A percentile compares a stretch with the other conserved stretches of the same genome.
Conservation (phyloP, 2,329 filamentous ascomycete species). For the Orbilia quercus region DNA sequence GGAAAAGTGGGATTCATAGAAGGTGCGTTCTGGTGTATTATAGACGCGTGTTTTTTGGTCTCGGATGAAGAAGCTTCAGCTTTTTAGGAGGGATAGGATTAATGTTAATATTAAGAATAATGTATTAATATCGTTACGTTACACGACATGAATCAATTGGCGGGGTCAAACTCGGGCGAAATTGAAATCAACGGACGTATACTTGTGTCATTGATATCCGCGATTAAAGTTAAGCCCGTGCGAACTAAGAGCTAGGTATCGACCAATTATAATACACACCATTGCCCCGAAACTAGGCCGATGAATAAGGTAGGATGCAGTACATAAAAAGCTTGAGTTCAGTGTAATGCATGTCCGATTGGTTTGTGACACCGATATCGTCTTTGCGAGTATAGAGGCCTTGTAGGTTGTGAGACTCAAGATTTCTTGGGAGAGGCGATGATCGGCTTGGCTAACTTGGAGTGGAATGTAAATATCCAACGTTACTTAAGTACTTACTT, state of each 20-base stretch:
- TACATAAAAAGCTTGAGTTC: slow-evolving; percentile 56
- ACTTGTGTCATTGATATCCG: background rate
- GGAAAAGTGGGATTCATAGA: slow-evolving; percentile 6
- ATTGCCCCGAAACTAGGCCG: too few relatives aligned
- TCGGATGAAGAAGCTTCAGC: too few relatives aligned
- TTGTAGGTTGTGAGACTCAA: slow-evolving; percentile 40
- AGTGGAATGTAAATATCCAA: slow-evolving; percentile 38
- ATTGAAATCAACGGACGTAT: too few relatives aligned
- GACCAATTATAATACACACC: background rate
- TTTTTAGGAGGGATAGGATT: background rate
- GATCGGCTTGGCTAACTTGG: slow-evolving; percentile 1
- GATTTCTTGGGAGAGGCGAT: slow-evolving; percentile 33
- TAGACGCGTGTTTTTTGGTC: slow-evolving; percentile 6
- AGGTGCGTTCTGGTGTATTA: slow-evolving; percentile 4
- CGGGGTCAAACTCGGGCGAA: too few relatives aligned
- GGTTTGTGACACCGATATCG: slow-evolving; percentile 26
- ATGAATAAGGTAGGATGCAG: too few relatives aligned
- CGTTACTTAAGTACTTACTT: too few relatives aligned
- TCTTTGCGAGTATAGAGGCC: slow-evolving; percentile 20
- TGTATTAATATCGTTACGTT: slow-evolving; percentile 43
- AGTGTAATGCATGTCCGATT: slow-evolving; percentile 42
- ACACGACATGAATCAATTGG: too few relatives aligned
- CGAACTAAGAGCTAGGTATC: background rate
- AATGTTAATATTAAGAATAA: slow-evolving; percentile 8
- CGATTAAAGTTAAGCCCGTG: background rate